phyloP scores from a whole-genome alignment of 345 rosid species.

The Linum trigynum region DNA sequence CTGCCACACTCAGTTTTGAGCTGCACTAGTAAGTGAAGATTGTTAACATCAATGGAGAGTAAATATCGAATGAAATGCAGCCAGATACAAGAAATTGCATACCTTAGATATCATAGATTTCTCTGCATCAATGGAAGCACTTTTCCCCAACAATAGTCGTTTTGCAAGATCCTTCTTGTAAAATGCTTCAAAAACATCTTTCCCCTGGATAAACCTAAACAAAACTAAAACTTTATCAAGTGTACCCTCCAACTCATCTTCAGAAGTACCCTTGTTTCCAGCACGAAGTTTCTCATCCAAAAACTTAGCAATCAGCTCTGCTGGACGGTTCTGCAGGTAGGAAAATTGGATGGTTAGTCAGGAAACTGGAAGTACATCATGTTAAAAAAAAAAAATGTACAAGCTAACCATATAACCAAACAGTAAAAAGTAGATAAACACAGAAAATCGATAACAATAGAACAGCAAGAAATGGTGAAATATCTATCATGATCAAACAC shows the following conservation, averaged over 20 bases:
- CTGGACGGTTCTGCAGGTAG: constrained; percentile 77
- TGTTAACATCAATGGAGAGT: constrained; percentile 16
- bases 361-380: neutral
- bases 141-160: constrained; percentile 84
- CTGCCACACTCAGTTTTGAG: constrained; percentile 97
- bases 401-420: neutral
- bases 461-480: neutral
- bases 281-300: constrained; percentile 98
- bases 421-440: neutral
- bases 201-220: constrained; percentile 98
- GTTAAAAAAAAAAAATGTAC: neutral
- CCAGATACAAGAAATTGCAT: neutral
- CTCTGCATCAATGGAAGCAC: constrained; percentile 98
- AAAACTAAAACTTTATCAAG: constrained; percentile 95
- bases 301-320: constrained; percentile 95
- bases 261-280: constrained; percentile 98
- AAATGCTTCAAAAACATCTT: constrained; percentile 97
- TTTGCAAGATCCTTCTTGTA: constrained; percentile 98
- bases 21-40: constrained; percentile 38
- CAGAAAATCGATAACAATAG: neutral
- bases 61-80: neutral
- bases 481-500: neutral
- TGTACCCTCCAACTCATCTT: constrained; percentile 96
- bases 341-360: constrained; percentile 13
- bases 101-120: constrained; percentile 99